Conservation (phyloP, 352 stramenopile species). For the Pythium utonaiense region DNA sequence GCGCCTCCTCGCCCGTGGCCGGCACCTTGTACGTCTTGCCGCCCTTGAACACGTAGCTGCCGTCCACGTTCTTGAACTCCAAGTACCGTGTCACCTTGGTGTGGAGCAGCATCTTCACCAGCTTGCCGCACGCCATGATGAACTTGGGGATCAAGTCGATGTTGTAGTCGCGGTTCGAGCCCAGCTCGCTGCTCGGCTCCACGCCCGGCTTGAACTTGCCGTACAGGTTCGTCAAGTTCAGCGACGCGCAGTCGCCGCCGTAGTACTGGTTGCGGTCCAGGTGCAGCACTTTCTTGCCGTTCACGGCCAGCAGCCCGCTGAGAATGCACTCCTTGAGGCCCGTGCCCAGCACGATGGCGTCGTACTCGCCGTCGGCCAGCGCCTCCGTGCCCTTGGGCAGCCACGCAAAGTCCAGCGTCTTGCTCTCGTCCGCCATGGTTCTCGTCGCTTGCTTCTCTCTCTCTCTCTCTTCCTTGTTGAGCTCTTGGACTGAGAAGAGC, state of each 20-base stretch:
- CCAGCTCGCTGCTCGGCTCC: slow-evolving; percentile 73
- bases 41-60: slow-evolving; percentile 97
- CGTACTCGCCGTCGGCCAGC: slow-evolving; percentile 99
- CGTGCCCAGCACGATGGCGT: slow-evolving; percentile 99
- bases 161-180: slow-evolving; percentile 99
- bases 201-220: slow-evolving; percentile 89
- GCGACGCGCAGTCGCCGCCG: slow-evolving; percentile 95
- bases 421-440: slow-evolving; percentile 53
- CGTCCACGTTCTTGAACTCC: slow-evolving; percentile 99
- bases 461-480: background rate
- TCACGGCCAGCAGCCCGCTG: slow-evolving; percentile 93
- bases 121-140: slow-evolving; percentile 99
- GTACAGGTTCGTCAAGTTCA: slow-evolving; percentile 98
- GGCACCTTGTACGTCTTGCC: slow-evolving; percentile 97
- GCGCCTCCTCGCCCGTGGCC: slow-evolving; percentile 95
- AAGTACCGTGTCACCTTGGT: slow-evolving; percentile 98
- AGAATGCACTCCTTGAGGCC: slow-evolving; percentile 99
- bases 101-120: slow-evolving; percentile 98
- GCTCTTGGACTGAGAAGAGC: slow-evolving; percentile 5
- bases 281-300: slow-evolving; percentile 95
- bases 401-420: slow-evolving; percentile 90
- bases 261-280: slow-evolving; percentile 99
- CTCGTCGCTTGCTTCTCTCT: slow-evolving; percentile 6
- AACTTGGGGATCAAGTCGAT: slow-evolving; percentile 99
- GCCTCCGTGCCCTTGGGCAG: slow-evolving; percentile 92